phyloP scores from a whole-genome alignment of 495 filamentous ascomycete genomes.

The Aspergillus cavernicola region DNA sequence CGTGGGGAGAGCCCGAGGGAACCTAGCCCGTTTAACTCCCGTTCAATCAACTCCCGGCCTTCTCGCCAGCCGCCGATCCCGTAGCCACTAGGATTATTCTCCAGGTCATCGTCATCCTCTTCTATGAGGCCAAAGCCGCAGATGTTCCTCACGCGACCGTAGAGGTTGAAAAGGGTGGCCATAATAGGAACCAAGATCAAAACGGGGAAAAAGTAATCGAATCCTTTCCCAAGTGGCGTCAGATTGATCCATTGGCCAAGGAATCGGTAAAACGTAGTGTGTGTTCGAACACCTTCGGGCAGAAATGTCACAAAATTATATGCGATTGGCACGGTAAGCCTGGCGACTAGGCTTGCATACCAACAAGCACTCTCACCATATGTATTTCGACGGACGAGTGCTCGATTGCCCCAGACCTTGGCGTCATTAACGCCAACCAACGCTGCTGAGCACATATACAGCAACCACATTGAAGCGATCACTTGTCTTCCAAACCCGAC shows the following conservation, averaged over 20 bases:
- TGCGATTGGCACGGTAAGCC: constrained; percentile 82
- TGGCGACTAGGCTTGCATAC: constrained; percentile 87
- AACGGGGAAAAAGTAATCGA: constrained; percentile 82
- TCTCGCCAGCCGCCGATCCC: constrained; percentile 89
- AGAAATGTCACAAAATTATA: constrained; percentile 96
- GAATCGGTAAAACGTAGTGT: constrained; percentile 82
- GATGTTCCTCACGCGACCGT: constrained; percentile 70
- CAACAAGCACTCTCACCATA: constrained; percentile 89
- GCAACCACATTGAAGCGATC: constrained; percentile 80
- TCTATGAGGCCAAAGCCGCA: constrained; percentile 76
- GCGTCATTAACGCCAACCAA: constrained; percentile 82
- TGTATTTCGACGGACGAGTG: constrained; percentile 84
- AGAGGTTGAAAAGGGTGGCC: constrained; percentile 82
- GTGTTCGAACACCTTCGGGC: constrained; percentile 57
- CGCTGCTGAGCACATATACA: constrained; percentile 88
- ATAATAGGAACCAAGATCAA: constrained; percentile 80
- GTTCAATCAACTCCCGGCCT: constrained; percentile 87
- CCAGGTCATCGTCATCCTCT: constrained; percentile 70
- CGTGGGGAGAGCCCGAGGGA: constrained; percentile 45
- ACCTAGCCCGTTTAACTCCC: constrained; percentile 69
- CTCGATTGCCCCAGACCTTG: constrained; percentile 92
- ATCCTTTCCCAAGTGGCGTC: constrained; percentile 77
- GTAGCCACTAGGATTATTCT: constrained; percentile 57
- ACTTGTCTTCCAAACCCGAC: constrained; percentile 81
- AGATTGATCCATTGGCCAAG: constrained; percentile 80